phyloP scores from a whole-genome alignment of 2,329 filamentous ascomycete genomes.

The Clarireedia hainanense region DNA sequence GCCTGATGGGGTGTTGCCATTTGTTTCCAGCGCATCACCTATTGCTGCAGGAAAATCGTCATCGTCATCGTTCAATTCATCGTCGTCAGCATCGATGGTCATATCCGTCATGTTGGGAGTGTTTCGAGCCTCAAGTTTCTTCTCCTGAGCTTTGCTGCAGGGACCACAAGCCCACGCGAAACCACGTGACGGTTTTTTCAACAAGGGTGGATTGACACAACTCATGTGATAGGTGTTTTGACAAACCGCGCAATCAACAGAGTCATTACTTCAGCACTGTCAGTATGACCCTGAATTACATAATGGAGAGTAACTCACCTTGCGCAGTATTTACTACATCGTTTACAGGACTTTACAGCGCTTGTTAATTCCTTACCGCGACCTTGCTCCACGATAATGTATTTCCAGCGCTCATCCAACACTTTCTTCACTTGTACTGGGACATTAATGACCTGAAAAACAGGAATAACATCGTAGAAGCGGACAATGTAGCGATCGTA shows the following conservation, averaged over 20 bases:
- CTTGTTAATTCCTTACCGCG: slow-evolving; percentile 93
- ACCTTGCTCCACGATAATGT: slow-evolving; percentile 86
- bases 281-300: slow-evolving; percentile 1
- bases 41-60: slow-evolving; percentile 56
- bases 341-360: slow-evolving; percentile 92
- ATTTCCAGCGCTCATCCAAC: slow-evolving; percentile 93
- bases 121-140: slow-evolving; percentile 81
- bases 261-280: slow-evolving; percentile 62
- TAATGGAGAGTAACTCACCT: slow-evolving; percentile 51
- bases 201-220: slow-evolving; percentile 82
- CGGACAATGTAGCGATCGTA: slow-evolving; percentile 98
- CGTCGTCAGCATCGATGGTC: slow-evolving; percentile 56
- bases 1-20: slow-evolving; percentile 50
- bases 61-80: slow-evolving; percentile 56
- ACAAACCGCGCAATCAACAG: slow-evolving; percentile 94
- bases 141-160: slow-evolving; percentile 92
- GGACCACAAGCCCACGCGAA: slow-evolving; percentile 98
- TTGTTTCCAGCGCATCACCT: slow-evolving; percentile 44
- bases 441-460: slow-evolving; percentile 88
- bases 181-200: slow-evolving; percentile 93
- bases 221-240: slow-evolving; percentile 97
- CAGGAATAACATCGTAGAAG: slow-evolving; percentile 94
- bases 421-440: slow-evolving; percentile 92
- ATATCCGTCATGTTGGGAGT: slow-evolving; percentile 67
- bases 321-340: slow-evolving; percentile 84